These are phyloP conservation scores for Helianthus annuus DNA, from an alignment of 129 eudicot species.

Conservation along the genomic window HanXRQr2.0-SUNRISE NC_035443.2:11405697-11406196, in stretches of 20 bases:
- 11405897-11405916: conserved; percentile 50
- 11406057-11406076: conserved; percentile 48
- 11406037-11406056: conserved; percentile 47
- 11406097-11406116: conserved; percentile 41
- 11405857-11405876: conserved; percentile 50
- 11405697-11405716: no score
- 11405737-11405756: no score
- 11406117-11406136: conserved; percentile 68
- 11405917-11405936: conserved; percentile 51
- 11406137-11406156: conserved; percentile 61
- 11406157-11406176: conserved; percentile 72
- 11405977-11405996: conserved; percentile 52
- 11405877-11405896: conserved; percentile 41
- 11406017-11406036: conserved; percentile 59
- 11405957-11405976: conserved; percentile 49
- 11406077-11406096: conserved; percentile 49
- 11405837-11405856: conserved; percentile 54
- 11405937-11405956: conserved; percentile 48
- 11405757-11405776: no score
- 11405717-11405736: no score
- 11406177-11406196: conserved; percentile 50
- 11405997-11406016: conserved; percentile 59
- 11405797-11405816: conserved; percentile 41
- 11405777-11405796: no score
- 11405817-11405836: conserved; percentile 46